phyloP scores from a whole-genome alignment of 2,329 filamentous ascomycete genomes.

The Fulvia fulva region DNA sequence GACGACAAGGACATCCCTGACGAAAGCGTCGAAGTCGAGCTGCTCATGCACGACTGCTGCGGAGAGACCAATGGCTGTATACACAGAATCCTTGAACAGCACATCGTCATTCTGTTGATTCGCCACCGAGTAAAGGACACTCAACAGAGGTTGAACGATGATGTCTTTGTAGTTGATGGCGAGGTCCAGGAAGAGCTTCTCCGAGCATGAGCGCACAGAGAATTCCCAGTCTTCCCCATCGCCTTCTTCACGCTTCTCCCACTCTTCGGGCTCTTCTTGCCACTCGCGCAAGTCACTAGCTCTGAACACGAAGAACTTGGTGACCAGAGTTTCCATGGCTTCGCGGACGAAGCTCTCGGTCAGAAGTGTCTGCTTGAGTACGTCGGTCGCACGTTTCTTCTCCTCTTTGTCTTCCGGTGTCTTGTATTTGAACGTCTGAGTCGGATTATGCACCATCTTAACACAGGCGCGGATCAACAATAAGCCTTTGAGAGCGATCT shows the following conservation, averaged over 20 bases:
- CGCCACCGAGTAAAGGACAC: constrained; percentile 76
- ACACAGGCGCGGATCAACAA: constrained; percentile 77
- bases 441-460: constrained; percentile 76
- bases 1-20: constrained; percentile 68
- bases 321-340: constrained; percentile 80
- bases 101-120: constrained; percentile 64
- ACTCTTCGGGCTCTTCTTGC: constrained; percentile 92
- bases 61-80: constrained; percentile 85
- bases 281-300: constrained; percentile 82
- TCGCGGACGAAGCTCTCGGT: constrained; percentile 72
- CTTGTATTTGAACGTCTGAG: constrained; percentile 79
- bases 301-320: constrained; percentile 82
- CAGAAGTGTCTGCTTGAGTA: constrained; percentile 70
- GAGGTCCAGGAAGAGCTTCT: constrained; percentile 89
- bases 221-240: constrained; percentile 86
- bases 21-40: constrained; percentile 79
- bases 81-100: constrained; percentile 86
- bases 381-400: constrained; percentile 63
- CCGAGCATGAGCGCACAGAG: constrained; percentile 84
- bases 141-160: constrained; percentile 71
- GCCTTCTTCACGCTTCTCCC: constrained; percentile 86
- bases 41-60: constrained; percentile 69
- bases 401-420: constrained; percentile 71
- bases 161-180: constrained; percentile 83
- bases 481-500: constrained; percentile 76